A percentile compares a stretch with the other conserved stretches of the same genome.
Evolutionary conservation across 2,329 filamentous ascomycete species (phyloP).

Genomic region (Aschersonia sp.): DNA sequence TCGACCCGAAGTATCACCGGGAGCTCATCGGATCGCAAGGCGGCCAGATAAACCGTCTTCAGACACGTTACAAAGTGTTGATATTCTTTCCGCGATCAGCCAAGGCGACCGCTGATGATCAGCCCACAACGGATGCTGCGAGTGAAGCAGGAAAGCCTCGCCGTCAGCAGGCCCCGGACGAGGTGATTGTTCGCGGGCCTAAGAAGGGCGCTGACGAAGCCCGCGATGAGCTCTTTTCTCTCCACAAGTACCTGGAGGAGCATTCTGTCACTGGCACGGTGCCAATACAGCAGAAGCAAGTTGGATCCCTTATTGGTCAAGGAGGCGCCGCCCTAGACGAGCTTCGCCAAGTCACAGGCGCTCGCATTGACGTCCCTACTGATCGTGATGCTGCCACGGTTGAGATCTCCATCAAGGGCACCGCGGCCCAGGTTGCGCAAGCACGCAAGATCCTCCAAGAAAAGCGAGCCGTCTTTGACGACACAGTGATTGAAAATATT

Average conservation of each 20-base stretch:
- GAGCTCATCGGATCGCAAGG: conserved; percentile 86
- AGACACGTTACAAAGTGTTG: conserved; percentile 83
- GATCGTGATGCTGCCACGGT: conserved; percentile 61
- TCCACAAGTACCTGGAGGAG: conserved; percentile 81
- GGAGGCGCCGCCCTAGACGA: conserved; percentile 85
- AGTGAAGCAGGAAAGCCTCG: conserved; percentile 54
- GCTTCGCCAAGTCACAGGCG: conserved; percentile 69
- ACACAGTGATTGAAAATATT: conserved; percentile 71
- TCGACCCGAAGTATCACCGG: conserved; percentile 85
- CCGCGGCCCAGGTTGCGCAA: conserved; percentile 76
- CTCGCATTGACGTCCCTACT: conserved; percentile 82
- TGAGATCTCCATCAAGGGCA: conserved; percentile 84
- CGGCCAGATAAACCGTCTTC: conserved; percentile 76
- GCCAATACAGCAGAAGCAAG: conserved; percentile 76
- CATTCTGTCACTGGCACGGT: conserved; percentile 70
- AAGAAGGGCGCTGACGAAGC: conserved; percentile 87
- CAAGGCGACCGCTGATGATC: conserved; percentile 53
- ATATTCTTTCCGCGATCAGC: conserved; percentile 76
- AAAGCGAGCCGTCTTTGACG: conserved; percentile 75
- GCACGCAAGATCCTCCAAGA: conserved; percentile 84
- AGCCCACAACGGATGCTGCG: conserved; percentile 51
- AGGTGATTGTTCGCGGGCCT: conserved; percentile 81
- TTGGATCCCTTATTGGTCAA: conserved; percentile 87
- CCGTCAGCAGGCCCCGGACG: conserved; percentile 66
- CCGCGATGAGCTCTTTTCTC: conserved; percentile 75